Evolutionary conservation across 495 filamentous ascomycete genomes (phyloP), one percentile per base, ranked within the genome.

Genomic region (Venustampulla echinocandica): DNA sequence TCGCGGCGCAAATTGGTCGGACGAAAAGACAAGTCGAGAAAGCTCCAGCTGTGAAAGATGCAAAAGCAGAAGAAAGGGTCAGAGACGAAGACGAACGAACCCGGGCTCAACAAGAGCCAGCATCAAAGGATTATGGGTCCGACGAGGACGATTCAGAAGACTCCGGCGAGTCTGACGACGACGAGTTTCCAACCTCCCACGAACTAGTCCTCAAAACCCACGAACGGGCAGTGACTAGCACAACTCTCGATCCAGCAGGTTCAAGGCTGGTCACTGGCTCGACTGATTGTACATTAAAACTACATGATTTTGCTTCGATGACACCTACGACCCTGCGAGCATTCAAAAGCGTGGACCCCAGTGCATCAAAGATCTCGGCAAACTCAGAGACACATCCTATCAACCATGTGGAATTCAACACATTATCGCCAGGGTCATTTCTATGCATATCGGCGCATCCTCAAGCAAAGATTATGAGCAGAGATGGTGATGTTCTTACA

Each of bases 261-360:
- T 78, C 80, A 21, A 82, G 92, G 55, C 66, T 97, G 53, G 77
- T 95, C 20, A 90, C 85, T 44, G 88, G 87, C 37, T 94, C 88
- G 1, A 86, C 82, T 33, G 92, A 98, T 64, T 90, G 88, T 64
- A 87, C 79, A 1, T 60, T 96, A 44, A 96, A 95, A 58, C 71
- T 97, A 17, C 90, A 94, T 63, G 92, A 98, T 62, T 94, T 98
- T 65, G 78, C 88, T 1, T 84, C 90, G 22, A 90, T 97, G 86
- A 96, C 90, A 0, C 84, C 88, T 0, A 90, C 90, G 2, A 95
- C 94, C 0, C 74, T 97, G 21, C 80, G 88, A 51, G 85, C 93
- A 1, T 98, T 98, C 74, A 87, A 85, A 58, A 87, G 82, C 10
- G 74, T 98, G 22, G 92, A 98, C 66, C 90, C 92, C 1, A 85